Evolutionary conservation across 352 stramenopile genomes (phyloP).

Genomic region (Phytophthora multivora): DNA sequence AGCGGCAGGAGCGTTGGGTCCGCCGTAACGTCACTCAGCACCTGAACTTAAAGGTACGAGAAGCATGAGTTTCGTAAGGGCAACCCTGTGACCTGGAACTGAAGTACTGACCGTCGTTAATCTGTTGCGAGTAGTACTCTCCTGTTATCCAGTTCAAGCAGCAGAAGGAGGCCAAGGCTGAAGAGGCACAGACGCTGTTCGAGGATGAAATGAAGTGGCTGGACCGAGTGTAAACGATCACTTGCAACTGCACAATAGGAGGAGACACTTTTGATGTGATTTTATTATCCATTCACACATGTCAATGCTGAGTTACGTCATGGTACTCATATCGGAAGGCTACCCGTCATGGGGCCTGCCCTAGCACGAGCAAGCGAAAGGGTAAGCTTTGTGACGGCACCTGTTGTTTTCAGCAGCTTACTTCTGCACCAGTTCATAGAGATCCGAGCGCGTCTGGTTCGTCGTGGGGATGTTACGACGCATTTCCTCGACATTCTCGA

Average conservation of each 20-base stretch:
- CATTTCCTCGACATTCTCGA: slow-evolving; percentile 95
- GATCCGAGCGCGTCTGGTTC: slow-evolving; percentile 94
- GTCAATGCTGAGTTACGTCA: slow-evolving; percentile 26
- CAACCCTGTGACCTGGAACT: background rate
- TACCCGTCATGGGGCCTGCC: background rate
- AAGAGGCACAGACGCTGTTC: slow-evolving; percentile 64
- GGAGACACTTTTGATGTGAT: slow-evolving; percentile 20
- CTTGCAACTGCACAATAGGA: slow-evolving; percentile 15
- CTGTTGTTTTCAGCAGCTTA: slow-evolving; percentile 32
- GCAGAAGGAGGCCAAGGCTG: slow-evolving; percentile 63
- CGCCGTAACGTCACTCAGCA: slow-evolving; percentile 71
- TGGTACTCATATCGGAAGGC: slow-evolving; percentile 11
- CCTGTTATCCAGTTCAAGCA: slow-evolving; percentile 82
- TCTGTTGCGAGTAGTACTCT: slow-evolving; percentile 55
- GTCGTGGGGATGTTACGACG: slow-evolving; percentile 95
- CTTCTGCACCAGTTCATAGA: slow-evolving; percentile 94
- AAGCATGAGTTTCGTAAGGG: background rate
- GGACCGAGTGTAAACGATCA: slow-evolving; percentile 38
- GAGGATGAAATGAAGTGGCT: slow-evolving; percentile 84
- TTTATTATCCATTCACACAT: slow-evolving; percentile 34
- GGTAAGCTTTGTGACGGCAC: background rate
- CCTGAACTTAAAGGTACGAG: slow-evolving; percentile 78
- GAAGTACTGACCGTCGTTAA: background rate
- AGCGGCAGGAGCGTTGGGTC: slow-evolving; percentile 70
- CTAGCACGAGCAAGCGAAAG: background rate